Conservation (phyloP, 139 green algal genomes). For the Bryopsis sp. region DNA sequence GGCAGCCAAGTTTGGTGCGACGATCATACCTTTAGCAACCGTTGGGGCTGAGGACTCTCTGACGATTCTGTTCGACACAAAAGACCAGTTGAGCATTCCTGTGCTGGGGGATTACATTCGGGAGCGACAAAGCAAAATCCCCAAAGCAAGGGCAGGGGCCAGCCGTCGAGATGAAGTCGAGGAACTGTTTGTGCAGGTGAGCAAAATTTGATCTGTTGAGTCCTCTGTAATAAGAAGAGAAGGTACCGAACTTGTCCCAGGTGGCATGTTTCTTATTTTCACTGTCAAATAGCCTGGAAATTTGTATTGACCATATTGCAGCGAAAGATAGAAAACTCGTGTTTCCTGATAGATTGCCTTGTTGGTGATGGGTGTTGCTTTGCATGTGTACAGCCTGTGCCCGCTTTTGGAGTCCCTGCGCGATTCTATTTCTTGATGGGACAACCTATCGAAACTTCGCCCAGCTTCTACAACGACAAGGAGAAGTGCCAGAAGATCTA, state of each 20-base stretch:
- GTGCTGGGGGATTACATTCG: conserved; percentile 16
- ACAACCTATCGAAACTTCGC: conserved; percentile 55
- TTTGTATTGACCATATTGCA: too few relatives aligned
- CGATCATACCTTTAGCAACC: conserved; percentile 86
- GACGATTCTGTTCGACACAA: conserved; percentile 17
- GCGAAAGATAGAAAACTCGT: too few relatives aligned
- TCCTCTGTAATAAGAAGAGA: not conserved
- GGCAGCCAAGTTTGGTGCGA: conserved; percentile 73
- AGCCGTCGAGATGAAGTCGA: not conserved
- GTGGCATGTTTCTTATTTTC: not conserved
- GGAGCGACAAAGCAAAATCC: conserved; percentile 22
- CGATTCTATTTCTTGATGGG: conserved; percentile 89
- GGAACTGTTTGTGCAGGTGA: not conserved
- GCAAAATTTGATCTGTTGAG: too few relatives aligned
- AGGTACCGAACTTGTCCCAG: not conserved
- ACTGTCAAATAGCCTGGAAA: too few relatives aligned
- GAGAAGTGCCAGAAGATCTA: conserved; percentile 51
- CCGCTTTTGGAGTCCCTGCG: conserved; percentile 21
- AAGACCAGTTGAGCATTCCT: conserved; percentile 13
- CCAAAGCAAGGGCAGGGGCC: conserved; percentile 1
- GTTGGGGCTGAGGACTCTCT: conserved; percentile 69
- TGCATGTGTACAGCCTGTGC: not conserved
- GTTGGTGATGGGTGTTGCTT: not conserved
- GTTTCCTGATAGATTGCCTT: too few relatives aligned
- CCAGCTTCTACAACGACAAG: conserved; percentile 38